These are phyloP conservation scores for Tympanopsis confertula DNA, from an alignment of 2,329 filamentous ascomycete genomes.

Conservation along the genomic window DNA sequence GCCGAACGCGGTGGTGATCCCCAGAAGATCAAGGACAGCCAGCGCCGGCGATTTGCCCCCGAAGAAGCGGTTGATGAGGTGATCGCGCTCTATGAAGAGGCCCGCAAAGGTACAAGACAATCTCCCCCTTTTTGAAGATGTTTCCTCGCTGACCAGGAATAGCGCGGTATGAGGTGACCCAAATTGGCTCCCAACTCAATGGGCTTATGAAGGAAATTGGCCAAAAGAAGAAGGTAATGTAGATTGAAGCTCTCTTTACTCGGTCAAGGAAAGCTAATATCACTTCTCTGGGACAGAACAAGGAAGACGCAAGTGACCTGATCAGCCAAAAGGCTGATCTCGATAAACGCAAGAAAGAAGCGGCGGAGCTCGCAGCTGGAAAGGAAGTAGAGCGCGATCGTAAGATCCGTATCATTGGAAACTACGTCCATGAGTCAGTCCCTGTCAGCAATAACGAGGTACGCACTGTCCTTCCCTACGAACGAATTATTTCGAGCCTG, in stretches of 20 bases:
- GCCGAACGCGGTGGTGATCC: slow-evolving; percentile 82
- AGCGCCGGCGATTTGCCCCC: slow-evolving; percentile 68
- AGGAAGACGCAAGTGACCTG: slow-evolving; percentile 75
- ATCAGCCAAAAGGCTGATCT: slow-evolving; percentile 67
- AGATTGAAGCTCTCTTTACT: background rate
- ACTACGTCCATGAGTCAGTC: slow-evolving; percentile 82
- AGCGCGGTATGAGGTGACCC: slow-evolving; percentile 68
- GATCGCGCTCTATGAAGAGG: slow-evolving; percentile 75
- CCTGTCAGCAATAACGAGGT: slow-evolving; percentile 74
- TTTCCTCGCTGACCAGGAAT: slow-evolving; percentile 4
- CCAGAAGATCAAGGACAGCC: slow-evolving; percentile 82
- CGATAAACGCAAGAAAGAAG: slow-evolving; percentile 70
- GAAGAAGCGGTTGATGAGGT: slow-evolving; percentile 84
- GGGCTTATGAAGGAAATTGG: slow-evolving; percentile 81
- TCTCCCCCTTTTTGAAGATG: background rate
- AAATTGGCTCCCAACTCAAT: slow-evolving; percentile 78
- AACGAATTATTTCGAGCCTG: slow-evolving; percentile 7
- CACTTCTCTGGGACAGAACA: slow-evolving; percentile 50
- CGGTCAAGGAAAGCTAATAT: too few species aligned
- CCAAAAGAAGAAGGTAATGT: slow-evolving; percentile 68
- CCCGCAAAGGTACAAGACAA: slow-evolving; percentile 52
- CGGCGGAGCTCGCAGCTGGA: slow-evolving; percentile 61
- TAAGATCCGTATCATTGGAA: slow-evolving; percentile 77
- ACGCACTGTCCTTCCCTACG: slow-evolving; percentile 6
- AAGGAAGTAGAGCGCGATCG: slow-evolving; percentile 65